Evolutionary conservation across 257 asterid genomes (phyloP).

Genomic region (Plantago ovata): DNA sequence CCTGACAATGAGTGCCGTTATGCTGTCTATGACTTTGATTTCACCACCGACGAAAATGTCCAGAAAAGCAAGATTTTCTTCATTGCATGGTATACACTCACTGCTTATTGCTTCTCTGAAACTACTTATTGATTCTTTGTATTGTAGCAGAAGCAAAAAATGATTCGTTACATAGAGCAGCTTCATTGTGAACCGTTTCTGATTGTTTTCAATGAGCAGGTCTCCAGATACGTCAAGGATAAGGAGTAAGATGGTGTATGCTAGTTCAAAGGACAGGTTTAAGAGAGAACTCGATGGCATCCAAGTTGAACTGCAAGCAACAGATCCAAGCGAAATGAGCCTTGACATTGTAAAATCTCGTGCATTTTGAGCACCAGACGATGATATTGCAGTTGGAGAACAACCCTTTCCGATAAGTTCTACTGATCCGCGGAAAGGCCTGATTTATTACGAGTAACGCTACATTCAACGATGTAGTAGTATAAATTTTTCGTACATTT

Average conservation of each 20-base stretch:
- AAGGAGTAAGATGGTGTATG: conserved; percentile 32
- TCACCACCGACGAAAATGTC: conserved; percentile 29
- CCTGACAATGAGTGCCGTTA: conserved; percentile 37
- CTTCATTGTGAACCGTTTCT: neutral
- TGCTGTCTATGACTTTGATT: conserved; percentile 36
- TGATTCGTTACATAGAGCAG: too few species aligned
- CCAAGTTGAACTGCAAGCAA: conserved; percentile 33
- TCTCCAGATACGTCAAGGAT: conserved; percentile 25
- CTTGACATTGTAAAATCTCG: conserved; percentile 27
- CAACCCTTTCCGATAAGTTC: conserved; percentile 3
- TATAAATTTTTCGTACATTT: neutral
- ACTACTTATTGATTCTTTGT: too few species aligned
- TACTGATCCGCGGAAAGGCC: neutral
- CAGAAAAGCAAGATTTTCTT: conserved; percentile 41
- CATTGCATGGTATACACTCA: conserved; percentile 31
- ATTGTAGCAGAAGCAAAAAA: too few species aligned
- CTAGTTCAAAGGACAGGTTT: conserved; percentile 30
- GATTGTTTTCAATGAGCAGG: conserved; percentile 5
- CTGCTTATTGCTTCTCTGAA: neutral
- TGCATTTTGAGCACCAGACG: conserved; percentile 16
- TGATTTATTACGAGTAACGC: neutral
- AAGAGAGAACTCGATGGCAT: conserved; percentile 27
- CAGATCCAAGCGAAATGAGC: conserved; percentile 35
- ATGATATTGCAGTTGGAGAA: neutral
- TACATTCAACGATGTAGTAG: conserved; percentile 4